Conservation (phyloP, 345 rosid genomes). For the Populus simonii region DNA sequence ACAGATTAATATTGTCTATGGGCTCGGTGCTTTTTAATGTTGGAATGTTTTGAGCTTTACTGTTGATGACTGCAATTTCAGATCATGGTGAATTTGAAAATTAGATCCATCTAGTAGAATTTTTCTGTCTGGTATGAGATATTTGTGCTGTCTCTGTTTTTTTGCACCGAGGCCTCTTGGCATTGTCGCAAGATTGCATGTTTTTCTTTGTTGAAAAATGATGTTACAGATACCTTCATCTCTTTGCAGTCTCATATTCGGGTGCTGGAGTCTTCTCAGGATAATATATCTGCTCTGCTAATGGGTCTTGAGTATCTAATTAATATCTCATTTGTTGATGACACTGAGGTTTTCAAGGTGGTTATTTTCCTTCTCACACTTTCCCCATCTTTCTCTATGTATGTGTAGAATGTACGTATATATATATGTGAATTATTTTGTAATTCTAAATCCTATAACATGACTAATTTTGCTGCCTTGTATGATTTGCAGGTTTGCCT, state of each 20-base stretch:
- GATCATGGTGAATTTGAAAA: background rate
- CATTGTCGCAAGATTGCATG: background rate
- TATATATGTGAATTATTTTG: background rate
- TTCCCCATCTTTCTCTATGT: background rate
- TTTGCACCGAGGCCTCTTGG: background rate
- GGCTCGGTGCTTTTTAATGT: background rate
- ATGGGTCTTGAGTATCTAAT: conserved; percentile 89
- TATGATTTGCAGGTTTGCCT: conserved; percentile 68
- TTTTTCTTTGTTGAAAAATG: background rate
- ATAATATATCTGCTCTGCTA: conserved; percentile 54
- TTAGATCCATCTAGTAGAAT: background rate
- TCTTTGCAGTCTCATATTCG: conserved; percentile 74
- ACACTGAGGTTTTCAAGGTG: conserved; percentile 99
- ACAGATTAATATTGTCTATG: background rate
- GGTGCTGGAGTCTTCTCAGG: conserved; percentile 73
- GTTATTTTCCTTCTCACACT: background rate
- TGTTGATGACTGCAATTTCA: background rate
- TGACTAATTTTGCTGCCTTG: background rate
- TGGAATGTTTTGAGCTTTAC: background rate
- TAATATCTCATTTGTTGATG: conserved; percentile 91
- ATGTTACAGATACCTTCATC: conserved; percentile 10
- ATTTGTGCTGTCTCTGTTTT: background rate
- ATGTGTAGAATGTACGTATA: background rate
- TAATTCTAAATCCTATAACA: background rate
- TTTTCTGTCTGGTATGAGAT: background rate